Base-by-base conservation (phyloP, 2,329 filamentous ascomycete genomes). In the Ustilaginoidea virens region DNA sequence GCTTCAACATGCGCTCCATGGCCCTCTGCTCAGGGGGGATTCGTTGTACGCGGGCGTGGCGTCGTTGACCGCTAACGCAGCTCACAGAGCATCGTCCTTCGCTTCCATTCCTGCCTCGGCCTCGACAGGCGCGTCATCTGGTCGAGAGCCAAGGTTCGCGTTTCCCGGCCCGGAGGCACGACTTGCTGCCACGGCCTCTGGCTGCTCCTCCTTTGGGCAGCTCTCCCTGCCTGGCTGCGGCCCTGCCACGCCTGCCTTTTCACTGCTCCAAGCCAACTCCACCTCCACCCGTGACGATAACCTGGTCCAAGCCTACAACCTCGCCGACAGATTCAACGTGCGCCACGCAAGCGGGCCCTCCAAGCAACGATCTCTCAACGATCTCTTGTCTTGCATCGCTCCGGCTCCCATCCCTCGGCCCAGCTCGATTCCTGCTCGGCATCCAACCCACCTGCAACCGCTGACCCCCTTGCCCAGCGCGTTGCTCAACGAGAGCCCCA, bases 321-420 rank as follows among this genome's bases (percentile, higher is more conserved):
- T 22, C n/a, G 10, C 17, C 17, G 6, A 33, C 14, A 16, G 10
- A 13, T 12, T 31, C 17, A 13, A n/a, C 13, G n/a, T 17, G 14
- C 9, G 17, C 25, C 7, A 15, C 12, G 7, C 13, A 5, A 19
- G 13, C 20, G 17, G 16, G 21, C 31, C 31, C 4, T 27, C 20
- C 20, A 27, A 28, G 7, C 28, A 33, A 12, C 27, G 27, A 15
- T 33, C 31, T 11, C 19, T 33, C 16, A 27, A 33, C 20, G 31
- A 33, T 15, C 25, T 33, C 24, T 17, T n/a, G 14, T 7, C 14
- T 9, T 9, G 8, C 19, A 5, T n/a, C 24, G 10, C 13, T 17
- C 7, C 13, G 14, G 5, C 18, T 9, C 14, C 27, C 23, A 30
- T 33, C 10, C 10, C 13, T 21, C 31, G 31, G 17, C 31, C 27